phyloP scores from a whole-genome alignment of 2,329 filamentous ascomycete genomes.

The Colletotrichum tanaceti region DNA sequence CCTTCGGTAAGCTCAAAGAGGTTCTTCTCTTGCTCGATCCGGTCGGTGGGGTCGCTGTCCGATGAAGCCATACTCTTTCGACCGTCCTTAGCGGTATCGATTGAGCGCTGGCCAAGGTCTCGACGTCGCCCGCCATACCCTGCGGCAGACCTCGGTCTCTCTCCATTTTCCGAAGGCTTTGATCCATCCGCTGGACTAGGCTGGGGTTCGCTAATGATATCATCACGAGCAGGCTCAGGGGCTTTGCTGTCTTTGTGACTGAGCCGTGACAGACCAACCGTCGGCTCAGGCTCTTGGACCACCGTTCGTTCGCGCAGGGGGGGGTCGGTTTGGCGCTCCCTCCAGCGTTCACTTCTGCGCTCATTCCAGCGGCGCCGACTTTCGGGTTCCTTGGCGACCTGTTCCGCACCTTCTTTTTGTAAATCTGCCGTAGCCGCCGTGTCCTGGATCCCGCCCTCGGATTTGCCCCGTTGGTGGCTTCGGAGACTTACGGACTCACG shows the following conservation, averaged over 20 bases:
- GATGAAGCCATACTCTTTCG: constrained; percentile 58
- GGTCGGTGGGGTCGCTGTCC: constrained; percentile 66
- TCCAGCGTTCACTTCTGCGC: constrained; percentile 6
- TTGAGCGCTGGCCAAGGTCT: constrained; percentile 54
- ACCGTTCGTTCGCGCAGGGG: neutral
- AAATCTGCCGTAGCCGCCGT: neutral
- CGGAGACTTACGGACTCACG: neutral
- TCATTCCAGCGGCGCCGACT: constrained; percentile 13
- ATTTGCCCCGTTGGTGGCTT: neutral
- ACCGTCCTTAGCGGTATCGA: constrained; percentile 62
- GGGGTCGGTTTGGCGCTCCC: no score
- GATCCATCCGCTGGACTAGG: constrained; percentile 7
- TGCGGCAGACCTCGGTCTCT: constrained; percentile 54
- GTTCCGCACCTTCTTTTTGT: neutral
- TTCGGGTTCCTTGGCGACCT: neutral
- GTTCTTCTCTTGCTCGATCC: constrained; percentile 67
- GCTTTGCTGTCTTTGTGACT: neutral
- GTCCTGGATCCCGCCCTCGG: neutral
- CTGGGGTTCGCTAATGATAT: neutral
- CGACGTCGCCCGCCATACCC: constrained; percentile 60
- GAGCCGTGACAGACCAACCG: neutral
- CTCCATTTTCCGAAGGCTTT: constrained; percentile 36
- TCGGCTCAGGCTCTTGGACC: neutral
- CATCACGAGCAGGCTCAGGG: neutral
- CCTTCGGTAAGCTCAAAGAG: constrained; percentile 67